Evolutionary conservation across 345 rosid species (phyloP).

Genomic region (Lumnitzera littorea): DNA sequence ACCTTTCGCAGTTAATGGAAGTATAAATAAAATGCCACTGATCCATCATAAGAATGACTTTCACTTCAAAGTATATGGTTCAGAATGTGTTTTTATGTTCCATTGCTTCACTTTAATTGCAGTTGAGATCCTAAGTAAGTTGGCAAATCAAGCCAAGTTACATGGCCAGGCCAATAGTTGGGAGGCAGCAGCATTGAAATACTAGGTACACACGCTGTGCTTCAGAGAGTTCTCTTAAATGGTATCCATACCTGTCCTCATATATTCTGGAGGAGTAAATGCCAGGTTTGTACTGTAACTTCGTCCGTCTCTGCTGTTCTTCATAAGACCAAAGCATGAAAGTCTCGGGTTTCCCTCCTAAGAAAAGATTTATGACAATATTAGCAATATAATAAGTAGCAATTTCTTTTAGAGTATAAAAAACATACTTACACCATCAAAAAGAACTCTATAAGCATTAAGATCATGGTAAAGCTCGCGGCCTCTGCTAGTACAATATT

Average conservation of each 20-base stretch:
- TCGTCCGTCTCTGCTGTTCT: conserved; percentile 91
- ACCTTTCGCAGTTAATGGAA: no score
- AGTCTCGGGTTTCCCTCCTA: conserved; percentile 93
- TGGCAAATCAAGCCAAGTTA: no score
- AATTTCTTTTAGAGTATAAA: not conserved
- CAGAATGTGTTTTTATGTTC: no score
- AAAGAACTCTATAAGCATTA: conserved; percentile 85
- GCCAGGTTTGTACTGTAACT: conserved; percentile 93
- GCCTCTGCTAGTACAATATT: conserved; percentile 79
- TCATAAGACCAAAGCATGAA: conserved; percentile 92
- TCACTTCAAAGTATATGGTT: no score
- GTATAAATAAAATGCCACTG: no score
- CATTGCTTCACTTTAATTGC: no score
- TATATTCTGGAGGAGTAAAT: conserved; percentile 94
- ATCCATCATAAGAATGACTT: no score
- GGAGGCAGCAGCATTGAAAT: not conserved
- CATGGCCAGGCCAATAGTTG: no score
- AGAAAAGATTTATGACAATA: conserved; percentile 7
- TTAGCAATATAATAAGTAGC: conserved; percentile 1
- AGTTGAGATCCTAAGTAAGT: no score
- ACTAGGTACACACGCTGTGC: not conserved
- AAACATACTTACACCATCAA: conserved; percentile 56
- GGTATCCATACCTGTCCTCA: conserved; percentile 64
- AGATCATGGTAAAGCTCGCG: conserved; percentile 91
- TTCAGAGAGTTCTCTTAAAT: not conserved